Evolutionary conservation across 2,329 filamentous ascomycete species (phyloP).

Genomic region (Colletotrichum ledebouriae): DNA sequence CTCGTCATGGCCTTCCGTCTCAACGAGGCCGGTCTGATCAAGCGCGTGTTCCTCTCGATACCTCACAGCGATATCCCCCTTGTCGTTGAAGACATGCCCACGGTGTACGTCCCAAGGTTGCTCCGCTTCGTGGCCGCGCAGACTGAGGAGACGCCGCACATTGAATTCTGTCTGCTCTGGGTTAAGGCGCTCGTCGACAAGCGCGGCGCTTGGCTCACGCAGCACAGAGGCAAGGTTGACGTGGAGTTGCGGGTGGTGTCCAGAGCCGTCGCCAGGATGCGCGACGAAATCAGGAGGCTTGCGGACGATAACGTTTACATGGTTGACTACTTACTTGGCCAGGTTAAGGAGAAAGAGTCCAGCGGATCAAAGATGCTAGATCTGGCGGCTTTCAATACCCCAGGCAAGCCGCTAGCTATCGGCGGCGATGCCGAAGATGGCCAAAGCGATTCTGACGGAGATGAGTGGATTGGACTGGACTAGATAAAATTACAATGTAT

Average conservation of each 20-base stretch:
- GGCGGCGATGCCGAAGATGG: slow-evolving; percentile 44
- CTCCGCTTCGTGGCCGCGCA: slow-evolving; percentile 90
- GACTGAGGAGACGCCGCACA: slow-evolving; percentile 89
- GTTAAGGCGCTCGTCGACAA: slow-evolving; percentile 84
- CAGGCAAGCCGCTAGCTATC: slow-evolving; percentile 34
- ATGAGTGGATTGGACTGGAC: slow-evolving; percentile 64
- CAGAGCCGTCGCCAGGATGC: slow-evolving; percentile 83
- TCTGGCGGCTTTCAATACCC: slow-evolving; percentile 37
- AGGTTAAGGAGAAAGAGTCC: slow-evolving; percentile 52
- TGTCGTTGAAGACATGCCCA: slow-evolving; percentile 83
- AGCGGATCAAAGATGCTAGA: slow-evolving; percentile 46
- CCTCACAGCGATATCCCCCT: slow-evolving; percentile 81
- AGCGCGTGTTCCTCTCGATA: slow-evolving; percentile 86
- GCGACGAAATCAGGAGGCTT: slow-evolving; percentile 83
- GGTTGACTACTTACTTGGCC: slow-evolving; percentile 82
- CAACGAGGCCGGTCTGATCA: slow-evolving; percentile 85
- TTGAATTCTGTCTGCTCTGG: slow-evolving; percentile 96
- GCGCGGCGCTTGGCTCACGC: slow-evolving; percentile 88
- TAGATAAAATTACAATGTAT: slow-evolving; percentile 50
- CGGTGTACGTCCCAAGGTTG: slow-evolving; percentile 87
- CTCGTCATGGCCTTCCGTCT: slow-evolving; percentile 97
- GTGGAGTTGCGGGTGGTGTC: slow-evolving; percentile 87
- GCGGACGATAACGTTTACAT: slow-evolving; percentile 92
- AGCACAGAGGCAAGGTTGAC: slow-evolving; percentile 83
- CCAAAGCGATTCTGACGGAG: slow-evolving; percentile 55